These are phyloP conservation scores for Corniculantispora saksenae DNA, from an alignment of 2,329 filamentous ascomycete species.

Conservation along the genomic window DNA sequence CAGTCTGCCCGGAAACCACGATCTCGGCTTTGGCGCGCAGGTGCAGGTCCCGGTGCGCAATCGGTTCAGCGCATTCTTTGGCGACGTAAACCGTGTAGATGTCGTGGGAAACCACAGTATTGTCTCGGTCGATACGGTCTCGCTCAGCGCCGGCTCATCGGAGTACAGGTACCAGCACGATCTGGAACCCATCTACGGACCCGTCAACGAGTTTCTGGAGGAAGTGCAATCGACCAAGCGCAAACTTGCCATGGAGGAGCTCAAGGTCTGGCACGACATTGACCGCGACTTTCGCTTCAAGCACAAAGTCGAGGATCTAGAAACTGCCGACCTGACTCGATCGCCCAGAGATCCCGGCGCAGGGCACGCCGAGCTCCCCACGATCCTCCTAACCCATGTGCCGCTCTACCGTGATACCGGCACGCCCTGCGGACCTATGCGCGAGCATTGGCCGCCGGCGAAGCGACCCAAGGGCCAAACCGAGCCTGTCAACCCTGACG, in stretches of 20 bases:
- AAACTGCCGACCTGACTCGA: slow-evolving; percentile 40
- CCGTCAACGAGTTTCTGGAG: slow-evolving; percentile 74
- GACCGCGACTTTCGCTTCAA: slow-evolving; percentile 54
- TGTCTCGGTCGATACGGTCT: slow-evolving; percentile 86
- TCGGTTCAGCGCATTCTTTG: slow-evolving; percentile 86
- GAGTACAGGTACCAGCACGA: slow-evolving; percentile 53
- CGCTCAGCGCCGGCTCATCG: slow-evolving; percentile 71
- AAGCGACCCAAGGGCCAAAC: slow-evolving; percentile 61
- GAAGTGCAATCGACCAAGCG: slow-evolving; percentile 64
- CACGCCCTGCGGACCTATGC: slow-evolving; percentile 82
- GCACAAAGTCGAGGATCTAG: slow-evolving; percentile 61
- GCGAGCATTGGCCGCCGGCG: slow-evolving; percentile 79
- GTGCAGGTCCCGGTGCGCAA: slow-evolving; percentile 79
- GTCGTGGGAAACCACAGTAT: slow-evolving; percentile 94
- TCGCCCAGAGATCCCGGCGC: slow-evolving; percentile 42
- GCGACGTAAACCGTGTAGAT: slow-evolving; percentile 86
- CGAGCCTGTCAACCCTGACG: slow-evolving; percentile 57
- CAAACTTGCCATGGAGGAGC: slow-evolving; percentile 67
- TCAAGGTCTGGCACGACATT: slow-evolving; percentile 65
- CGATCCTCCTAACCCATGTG: slow-evolving; percentile 87
- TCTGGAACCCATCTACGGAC: slow-evolving; percentile 68
- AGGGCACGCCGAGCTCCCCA: slow-evolving; percentile 68
- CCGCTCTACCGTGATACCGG: slow-evolving; percentile 80
- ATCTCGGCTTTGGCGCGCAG: slow-evolving; percentile 85
- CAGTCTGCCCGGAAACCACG: slow-evolving; percentile 91